Evolutionary conservation across 306 rosid species (phyloP).

Genomic region (Cucurbita pepo): DNA sequence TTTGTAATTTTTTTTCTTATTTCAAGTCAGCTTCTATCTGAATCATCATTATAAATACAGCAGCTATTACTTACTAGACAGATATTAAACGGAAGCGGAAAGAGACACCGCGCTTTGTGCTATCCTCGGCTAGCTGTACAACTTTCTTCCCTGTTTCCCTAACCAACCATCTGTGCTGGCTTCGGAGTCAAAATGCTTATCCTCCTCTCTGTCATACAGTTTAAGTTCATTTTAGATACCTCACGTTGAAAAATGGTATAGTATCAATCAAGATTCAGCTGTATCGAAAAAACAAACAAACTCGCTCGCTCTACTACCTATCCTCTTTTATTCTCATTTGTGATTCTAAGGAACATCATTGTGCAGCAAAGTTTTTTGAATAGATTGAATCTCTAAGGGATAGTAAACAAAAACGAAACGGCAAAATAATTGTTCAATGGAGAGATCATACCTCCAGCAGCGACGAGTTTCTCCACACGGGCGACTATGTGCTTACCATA

Average conservation of each 20-base stretch:
- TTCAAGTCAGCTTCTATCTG: conserved; percentile 23
- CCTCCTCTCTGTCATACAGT: conserved; percentile 37
- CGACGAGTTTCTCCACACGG: conserved; percentile 52
- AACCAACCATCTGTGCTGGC: conserved; percentile 20
- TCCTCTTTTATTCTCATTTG: background rate
- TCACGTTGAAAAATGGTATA: background rate
- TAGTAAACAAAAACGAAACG: background rate
- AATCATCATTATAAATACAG: conserved; percentile 15
- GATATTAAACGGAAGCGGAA: conserved; percentile 13
- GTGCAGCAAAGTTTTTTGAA: background rate
- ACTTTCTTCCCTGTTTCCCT: conserved; percentile 20
- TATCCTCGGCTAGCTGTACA: conserved; percentile 45
- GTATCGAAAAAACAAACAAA: background rate
- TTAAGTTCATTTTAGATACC: conserved; percentile 6
- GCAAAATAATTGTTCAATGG: background rate
- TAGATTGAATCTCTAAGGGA: background rate
- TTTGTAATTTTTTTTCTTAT: conserved; percentile 11
- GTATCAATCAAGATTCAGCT: background rate
- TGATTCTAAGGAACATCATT: background rate
- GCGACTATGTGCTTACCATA: conserved; percentile 55
- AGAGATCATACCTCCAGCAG: conserved; percentile 34
- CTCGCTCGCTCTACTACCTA: background rate
- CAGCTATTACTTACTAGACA: conserved; percentile 14
- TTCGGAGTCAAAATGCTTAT: conserved; percentile 41
- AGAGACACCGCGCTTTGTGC: conserved; percentile 20